phyloP scores from a whole-genome alignment of 2,329 filamentous ascomycete genomes.

The Dactylonectria macrodidyma region DNA sequence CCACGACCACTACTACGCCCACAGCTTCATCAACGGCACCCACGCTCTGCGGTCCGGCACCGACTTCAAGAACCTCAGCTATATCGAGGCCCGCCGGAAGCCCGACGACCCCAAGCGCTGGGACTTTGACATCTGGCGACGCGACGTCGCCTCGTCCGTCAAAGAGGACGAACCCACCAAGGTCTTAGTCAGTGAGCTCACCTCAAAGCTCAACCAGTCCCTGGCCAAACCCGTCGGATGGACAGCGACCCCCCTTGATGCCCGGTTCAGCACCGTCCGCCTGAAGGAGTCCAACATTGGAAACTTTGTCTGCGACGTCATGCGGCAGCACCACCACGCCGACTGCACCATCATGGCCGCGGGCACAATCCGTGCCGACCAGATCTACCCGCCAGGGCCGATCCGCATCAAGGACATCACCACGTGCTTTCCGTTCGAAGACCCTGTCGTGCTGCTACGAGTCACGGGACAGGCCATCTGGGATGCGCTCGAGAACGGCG shows the following conservation, averaged over 20 bases:
- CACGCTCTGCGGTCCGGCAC: conserved; percentile 90
- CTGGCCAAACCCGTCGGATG: conserved; percentile 88
- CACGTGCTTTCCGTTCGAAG: conserved; percentile 93
- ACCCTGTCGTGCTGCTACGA: conserved; percentile 85
- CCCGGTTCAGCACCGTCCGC: conserved; percentile 87
- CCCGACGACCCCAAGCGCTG: conserved; percentile 66
- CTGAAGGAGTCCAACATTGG: conserved; percentile 85
- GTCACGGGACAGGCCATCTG: conserved; percentile 80
- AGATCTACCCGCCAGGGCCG: conserved; percentile 87
- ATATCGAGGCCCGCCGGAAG: conserved; percentile 82
- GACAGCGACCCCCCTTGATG: conserved; percentile 86
- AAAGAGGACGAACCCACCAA: conserved; percentile 73
- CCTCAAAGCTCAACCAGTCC: conserved; percentile 80
- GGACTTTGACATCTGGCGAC: conserved; percentile 83
- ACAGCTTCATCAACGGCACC: conserved; percentile 82
- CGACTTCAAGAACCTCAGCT: conserved; percentile 94
- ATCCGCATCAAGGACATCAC: conserved; percentile 86
- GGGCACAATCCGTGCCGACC: conserved; percentile 89
- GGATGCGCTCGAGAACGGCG: conserved; percentile 87
- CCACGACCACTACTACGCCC: conserved; percentile 91
- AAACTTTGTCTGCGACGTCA: conserved; percentile 93
- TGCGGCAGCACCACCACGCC: conserved; percentile 85
- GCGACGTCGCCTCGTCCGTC: conserved; percentile 80
- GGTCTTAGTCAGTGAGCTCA: conserved; percentile 77
- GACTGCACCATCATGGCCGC: conserved; percentile 90